phyloP scores from a whole-genome alignment of 139 green algal species.

The Micractinium sp. region DNA sequence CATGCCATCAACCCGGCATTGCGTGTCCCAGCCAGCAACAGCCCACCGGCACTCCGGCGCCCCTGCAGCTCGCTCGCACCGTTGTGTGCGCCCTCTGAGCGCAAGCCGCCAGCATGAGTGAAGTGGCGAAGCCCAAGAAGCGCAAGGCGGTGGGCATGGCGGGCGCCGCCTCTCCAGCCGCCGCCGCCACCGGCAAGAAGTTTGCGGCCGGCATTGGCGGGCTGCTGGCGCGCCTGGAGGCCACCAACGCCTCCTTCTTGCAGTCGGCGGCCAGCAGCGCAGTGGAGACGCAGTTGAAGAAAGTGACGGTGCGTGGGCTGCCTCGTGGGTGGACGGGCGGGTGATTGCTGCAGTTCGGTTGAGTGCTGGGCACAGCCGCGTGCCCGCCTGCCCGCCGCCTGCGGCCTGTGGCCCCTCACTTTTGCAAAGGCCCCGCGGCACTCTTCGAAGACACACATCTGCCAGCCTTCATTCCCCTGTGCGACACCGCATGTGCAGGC shows the following conservation, averaged over 20 bases:
- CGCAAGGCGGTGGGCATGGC: conserved; percentile 3
- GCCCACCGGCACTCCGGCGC: too few species aligned
- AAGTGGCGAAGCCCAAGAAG: conserved; percentile 12
- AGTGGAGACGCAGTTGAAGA: background rate
- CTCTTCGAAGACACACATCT: too few species aligned
- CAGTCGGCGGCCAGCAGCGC: background rate
- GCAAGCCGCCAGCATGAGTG: background rate
- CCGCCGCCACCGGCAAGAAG: background rate
- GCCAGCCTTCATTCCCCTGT: too few species aligned
- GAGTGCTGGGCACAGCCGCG: too few species aligned
- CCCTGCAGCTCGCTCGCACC: background rate
- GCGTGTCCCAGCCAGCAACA: too few species aligned
- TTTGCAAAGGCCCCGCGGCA: too few species aligned
- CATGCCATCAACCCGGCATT: too few species aligned
- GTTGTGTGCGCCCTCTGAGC: background rate
- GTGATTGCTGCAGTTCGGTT: background rate
- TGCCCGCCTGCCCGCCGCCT: too few species aligned
- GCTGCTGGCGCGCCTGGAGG: conserved; percentile 28
- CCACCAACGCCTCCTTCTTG: conserved; percentile 36
- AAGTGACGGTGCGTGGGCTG: background rate
- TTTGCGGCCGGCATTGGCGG: background rate
- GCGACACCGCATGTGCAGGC: background rate
- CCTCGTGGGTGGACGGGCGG: too few species aligned
- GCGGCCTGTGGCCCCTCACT: too few species aligned
- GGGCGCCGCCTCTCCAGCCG: background rate